Base-by-base conservation (phyloP, 257 asterid species). In the Thymus mandschuricus region DNA sequence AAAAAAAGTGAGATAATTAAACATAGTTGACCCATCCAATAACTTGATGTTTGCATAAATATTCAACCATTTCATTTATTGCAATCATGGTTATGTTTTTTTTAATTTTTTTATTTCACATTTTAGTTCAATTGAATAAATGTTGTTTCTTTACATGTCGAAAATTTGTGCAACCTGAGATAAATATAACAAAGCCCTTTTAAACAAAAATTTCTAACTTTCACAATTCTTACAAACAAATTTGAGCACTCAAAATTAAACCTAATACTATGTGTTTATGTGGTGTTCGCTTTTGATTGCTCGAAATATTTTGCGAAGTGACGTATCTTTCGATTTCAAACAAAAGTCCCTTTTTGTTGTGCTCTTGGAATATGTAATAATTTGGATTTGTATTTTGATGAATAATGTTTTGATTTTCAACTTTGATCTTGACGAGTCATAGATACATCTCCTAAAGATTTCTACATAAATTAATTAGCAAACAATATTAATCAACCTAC, bases 271-370 rank as follows among this genome's bases (percentile, higher is more conserved):
- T 45, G 54, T 59, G 56, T 56, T 8, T 29, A 21, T 28, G n/a
- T n/a, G 72, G 50, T 70, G 75, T 60, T 49, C 52, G 38, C 10
- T 12, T 40, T 59, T 70, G 60, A 60, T 60, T 71, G 75, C 69
- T 35, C 13, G 33, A 49, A 60, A 33, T 8, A 3, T 46, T 4
- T 43, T 70, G 34, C 30, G 75, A 70, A 70, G 57, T 45, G 70
- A 65, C 60, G 10, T 28, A 62, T 41, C 68, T 41, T 43, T n/a
- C n/a, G n/a, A n/a, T n/a, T n/a, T 43, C 52, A 27, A 10, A 9
- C 40, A 44, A 62, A 9, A 60, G 56, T 44, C 11, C 6, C 33
- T 48, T 65, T 65, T 30, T 30, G 69, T 62, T 62, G 68, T 62
- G 55, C 57, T 46, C 48, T 65, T 13, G 33, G 33, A 48, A n/a